Evolutionary conservation across 148 eudicot genomes (phyloP).

Genomic region (Chenopodium berlandieri): DNA sequence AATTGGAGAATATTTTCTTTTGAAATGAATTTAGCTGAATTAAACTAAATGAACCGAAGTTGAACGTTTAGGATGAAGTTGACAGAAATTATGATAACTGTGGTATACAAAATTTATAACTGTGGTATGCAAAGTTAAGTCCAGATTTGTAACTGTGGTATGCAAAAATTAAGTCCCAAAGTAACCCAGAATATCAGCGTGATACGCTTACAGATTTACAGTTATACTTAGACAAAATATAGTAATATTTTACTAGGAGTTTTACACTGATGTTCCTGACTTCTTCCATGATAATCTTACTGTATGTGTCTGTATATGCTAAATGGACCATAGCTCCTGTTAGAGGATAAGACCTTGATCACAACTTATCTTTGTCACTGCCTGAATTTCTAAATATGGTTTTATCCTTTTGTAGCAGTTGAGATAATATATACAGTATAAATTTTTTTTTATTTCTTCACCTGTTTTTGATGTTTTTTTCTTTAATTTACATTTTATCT

Average conservation of each 20-base stretch:
- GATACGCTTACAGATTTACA: too few relatives aligned
- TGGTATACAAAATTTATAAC: too few relatives aligned
- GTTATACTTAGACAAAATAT: too few relatives aligned
- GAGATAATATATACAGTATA: too few relatives aligned
- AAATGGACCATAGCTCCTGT: neutral
- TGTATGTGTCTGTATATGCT: neutral
- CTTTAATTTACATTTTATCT: neutral
- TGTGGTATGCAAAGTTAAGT: too few relatives aligned
- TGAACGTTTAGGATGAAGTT: too few relatives aligned
- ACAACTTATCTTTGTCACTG: neutral
- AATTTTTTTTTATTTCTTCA: too few relatives aligned
- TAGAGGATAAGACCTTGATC: neutral
- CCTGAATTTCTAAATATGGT: neutral
- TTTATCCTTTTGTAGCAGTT: neutral
- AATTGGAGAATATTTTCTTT: neutral
- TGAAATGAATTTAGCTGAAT: neutral
- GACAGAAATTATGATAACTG: too few relatives aligned
- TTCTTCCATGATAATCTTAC: neutral
- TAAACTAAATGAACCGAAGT: neutral
- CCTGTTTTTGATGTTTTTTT: neutral
- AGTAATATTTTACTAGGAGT: neutral
- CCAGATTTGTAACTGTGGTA: too few relatives aligned
- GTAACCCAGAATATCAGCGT: too few relatives aligned
- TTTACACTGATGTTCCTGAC: neutral
- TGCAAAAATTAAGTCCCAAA: too few relatives aligned